Base-by-base conservation (phyloP, 2,329 filamentous ascomycete species). In the Zasmidium citrigriseum region DNA sequence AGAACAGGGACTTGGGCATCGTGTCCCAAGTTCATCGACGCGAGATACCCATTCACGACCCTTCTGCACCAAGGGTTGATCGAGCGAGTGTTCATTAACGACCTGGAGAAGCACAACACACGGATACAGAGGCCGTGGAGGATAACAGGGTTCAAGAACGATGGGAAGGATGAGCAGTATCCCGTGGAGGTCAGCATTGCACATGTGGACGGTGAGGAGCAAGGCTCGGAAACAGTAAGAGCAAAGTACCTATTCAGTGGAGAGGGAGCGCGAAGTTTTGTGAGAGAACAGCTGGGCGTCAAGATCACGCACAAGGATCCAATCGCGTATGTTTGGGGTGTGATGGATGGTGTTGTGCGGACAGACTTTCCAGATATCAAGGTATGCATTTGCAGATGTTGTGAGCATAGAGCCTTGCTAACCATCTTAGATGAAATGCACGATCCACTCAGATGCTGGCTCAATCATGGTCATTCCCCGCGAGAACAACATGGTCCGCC, bases 1-100 rank as follows among this genome's bases (percentile, higher is more conserved):
- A 74, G 84, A 57, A 87, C 85, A 1, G 84, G 84, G 22, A 87
- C 81, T 46, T 96, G 91, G 91, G 89, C 91, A 4, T 93, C 89
- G 71, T 97, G 93, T 75, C 93, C 93, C 0, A 86, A 85, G 64
- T 96, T 96, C 75, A 86, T 87, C 60, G 85, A 87, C 66, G 84
- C 85, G 25, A 76, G 84, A 66, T 86, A 87, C 65, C 84, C 84
- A 0, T 87, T 86, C 72, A 86, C 84, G 25, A 86, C 84, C 25
- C 76, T 86, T 3, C 74, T 87, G 5, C 84, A 87, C 67, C 84
- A 87, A 68, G 84, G 84, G 16, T 72, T 86, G 69, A 86, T 87
- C 51, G 84, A 87, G 75, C 75, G 82, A 27, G 83, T 86, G 2
- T 86, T 87, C 67, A 80, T 87, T 51, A 79, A 82, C 34, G 85